These are phyloP conservation scores for Lasiosphaeria hispida DNA, from an alignment of 495 filamentous ascomycete species.

Conservation along the genomic window DNA sequence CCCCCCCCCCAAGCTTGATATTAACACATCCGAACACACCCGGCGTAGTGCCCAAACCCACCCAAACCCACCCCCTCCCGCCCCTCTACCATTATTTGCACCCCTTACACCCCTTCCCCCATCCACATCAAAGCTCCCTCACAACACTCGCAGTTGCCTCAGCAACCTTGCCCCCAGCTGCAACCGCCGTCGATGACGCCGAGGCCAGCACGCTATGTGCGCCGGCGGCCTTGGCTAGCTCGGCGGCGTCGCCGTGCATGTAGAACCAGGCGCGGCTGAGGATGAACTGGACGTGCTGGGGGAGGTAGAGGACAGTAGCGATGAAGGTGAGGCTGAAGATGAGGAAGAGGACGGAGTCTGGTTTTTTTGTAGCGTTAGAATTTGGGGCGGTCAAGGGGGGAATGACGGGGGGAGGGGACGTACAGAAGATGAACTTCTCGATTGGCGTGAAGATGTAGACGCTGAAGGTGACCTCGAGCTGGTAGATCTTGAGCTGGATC, in stretches of 20 bases:
- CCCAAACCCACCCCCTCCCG: too few relatives aligned
- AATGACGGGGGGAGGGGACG: constrained; percentile 14
- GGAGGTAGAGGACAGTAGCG: constrained; percentile 85
- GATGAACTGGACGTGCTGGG: constrained; percentile 78
- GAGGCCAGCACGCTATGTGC: background rate
- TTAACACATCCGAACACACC: background rate
- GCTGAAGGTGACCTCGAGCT: constrained; percentile 46
- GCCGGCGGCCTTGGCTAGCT: constrained; percentile 32
- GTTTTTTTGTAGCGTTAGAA: background rate
- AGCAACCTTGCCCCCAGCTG: constrained; percentile 17
- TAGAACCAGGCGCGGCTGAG: constrained; percentile 89
- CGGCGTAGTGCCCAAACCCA: too few relatives aligned
- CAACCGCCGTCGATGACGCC: constrained; percentile 28
- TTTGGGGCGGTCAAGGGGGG: background rate
- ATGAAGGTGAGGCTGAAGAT: constrained; percentile 80
- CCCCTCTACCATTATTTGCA: background rate
- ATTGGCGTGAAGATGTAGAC: constrained; percentile 48
- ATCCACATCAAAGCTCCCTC: constrained; percentile 36
- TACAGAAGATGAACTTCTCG: constrained; percentile 49
- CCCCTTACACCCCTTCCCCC: background rate
- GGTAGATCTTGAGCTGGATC: constrained; percentile 49
- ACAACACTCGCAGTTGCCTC: constrained; percentile 24
- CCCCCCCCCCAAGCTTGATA: too few relatives aligned
- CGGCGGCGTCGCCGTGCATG: constrained; percentile 66
- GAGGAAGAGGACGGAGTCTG: constrained; percentile 89